phyloP scores from a whole-genome alignment of 306 rosid genomes.

The Quercus ilex region DNA sequence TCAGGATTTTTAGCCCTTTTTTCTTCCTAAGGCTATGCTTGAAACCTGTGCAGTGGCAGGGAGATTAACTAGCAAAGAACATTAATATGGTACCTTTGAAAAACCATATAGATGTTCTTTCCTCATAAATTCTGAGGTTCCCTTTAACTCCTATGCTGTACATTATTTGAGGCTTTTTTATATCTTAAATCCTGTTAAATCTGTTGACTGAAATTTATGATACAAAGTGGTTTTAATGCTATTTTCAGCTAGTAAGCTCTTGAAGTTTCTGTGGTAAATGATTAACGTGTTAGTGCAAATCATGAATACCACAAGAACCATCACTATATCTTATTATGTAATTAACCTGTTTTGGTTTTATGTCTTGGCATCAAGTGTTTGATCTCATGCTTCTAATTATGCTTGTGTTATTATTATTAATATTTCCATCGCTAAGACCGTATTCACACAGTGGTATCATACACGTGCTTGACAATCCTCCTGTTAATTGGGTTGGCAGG shows the following conservation, averaged over 20 bases:
- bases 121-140: not conserved
- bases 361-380: not conserved
- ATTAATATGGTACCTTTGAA: not conserved
- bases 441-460: not conserved
- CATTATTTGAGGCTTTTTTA: not conserved
- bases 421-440: not conserved
- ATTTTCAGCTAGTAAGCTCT: not conserved
- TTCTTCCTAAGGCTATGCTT: not conserved
- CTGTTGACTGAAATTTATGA: not conserved
- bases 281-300: not conserved
- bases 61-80: not conserved
- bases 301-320: not conserved
- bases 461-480: not conserved
- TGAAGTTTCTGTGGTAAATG: not conserved
- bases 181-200: not conserved
- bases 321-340: not conserved
- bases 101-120: not conserved
- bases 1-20: not conserved
- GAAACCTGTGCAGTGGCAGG: not conserved
- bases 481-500: constrained; percentile 53
- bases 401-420: not conserved
- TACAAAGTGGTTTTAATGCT: not conserved
- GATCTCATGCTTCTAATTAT: not conserved
- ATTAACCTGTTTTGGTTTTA: not conserved
- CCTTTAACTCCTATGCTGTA: not conserved